Evolutionary conservation across 306 rosid species (phyloP).

Genomic region (Cotoneaster glaucophyllus): DNA sequence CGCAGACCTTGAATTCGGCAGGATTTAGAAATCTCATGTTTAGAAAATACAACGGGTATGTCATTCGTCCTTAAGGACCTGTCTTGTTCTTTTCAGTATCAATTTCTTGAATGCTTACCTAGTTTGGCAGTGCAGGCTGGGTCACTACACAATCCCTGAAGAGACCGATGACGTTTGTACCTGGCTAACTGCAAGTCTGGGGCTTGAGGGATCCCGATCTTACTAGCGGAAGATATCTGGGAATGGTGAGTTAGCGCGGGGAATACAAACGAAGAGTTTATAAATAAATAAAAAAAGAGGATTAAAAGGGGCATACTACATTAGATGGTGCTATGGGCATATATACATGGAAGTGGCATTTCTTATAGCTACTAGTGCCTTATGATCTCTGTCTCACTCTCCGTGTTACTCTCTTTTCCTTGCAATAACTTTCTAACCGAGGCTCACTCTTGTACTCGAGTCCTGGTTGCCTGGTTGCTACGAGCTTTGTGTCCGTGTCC

Average conservation of each 20-base stretch:
- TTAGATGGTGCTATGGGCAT: constrained; percentile 41
- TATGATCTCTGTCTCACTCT: background rate
- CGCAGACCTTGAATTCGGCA: constrained; percentile 55
- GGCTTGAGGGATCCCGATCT: constrained; percentile 59
- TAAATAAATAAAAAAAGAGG: background rate
- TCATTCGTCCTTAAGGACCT: background rate
- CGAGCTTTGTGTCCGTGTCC: background rate
- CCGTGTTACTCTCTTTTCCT: background rate
- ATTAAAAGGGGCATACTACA: constrained; percentile 34
- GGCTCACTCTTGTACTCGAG: background rate
- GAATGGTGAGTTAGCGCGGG: background rate
- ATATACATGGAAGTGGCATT: constrained; percentile 30
- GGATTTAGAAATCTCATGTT: constrained; percentile 81
- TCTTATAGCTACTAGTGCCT: constrained; percentile 20
- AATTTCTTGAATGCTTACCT: background rate
- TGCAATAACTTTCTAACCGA: background rate
- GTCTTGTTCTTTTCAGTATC: constrained; percentile 4
- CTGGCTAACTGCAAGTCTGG: constrained; percentile 71
- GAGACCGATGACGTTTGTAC: constrained; percentile 80
- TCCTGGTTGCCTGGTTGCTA: background rate
- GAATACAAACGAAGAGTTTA: constrained; percentile 9
- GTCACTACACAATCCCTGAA: constrained; percentile 87
- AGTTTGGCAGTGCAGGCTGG: constrained; percentile 53
- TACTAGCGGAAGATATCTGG: constrained; percentile 23
- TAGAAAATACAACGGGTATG: constrained; percentile 71